phyloP scores from a whole-genome alignment of 73 alveolate genomes.

The Tetrahymena elliotti region DNA sequence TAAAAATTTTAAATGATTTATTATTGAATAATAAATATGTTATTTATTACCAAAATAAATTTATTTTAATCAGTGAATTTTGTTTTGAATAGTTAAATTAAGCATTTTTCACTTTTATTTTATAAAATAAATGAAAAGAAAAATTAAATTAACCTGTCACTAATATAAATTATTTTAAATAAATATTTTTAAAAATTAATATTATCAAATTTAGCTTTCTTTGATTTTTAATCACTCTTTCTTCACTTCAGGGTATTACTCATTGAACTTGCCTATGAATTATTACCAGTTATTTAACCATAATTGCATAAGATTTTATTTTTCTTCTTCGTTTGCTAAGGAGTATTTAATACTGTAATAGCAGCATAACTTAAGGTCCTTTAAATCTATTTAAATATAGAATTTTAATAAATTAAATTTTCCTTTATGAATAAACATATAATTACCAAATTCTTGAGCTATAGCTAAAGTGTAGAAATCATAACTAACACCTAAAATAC shows the following conservation, averaged over 20 bases:
- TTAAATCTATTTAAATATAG: background rate
- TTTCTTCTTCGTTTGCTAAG: background rate
- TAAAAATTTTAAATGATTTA: no score
- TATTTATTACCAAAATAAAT: no score
- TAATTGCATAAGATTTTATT: background rate
- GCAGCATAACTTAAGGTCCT: background rate
- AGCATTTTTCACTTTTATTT: no score
- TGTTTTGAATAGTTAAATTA: no score
- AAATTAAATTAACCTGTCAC: no score
- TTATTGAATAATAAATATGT: no score
- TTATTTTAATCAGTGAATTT: no score
- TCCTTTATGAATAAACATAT: background rate
- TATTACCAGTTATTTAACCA: background rate
- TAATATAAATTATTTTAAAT: no score
- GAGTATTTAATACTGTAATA: background rate
- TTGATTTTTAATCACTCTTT: background rate
- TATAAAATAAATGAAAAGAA: no score
- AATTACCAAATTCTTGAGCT: background rate
- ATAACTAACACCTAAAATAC: constrained; percentile 51
- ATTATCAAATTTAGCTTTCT: no score
- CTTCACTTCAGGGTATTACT: background rate
- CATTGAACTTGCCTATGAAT: background rate
- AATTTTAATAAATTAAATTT: background rate
- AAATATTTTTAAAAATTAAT: no score
- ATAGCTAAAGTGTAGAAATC: constrained; percentile 22